These are phyloP conservation scores for Dimargaris xerosporica DNA, from an alignment of 192 early-diverging fungal species.

Conservation along the genomic window DNA sequence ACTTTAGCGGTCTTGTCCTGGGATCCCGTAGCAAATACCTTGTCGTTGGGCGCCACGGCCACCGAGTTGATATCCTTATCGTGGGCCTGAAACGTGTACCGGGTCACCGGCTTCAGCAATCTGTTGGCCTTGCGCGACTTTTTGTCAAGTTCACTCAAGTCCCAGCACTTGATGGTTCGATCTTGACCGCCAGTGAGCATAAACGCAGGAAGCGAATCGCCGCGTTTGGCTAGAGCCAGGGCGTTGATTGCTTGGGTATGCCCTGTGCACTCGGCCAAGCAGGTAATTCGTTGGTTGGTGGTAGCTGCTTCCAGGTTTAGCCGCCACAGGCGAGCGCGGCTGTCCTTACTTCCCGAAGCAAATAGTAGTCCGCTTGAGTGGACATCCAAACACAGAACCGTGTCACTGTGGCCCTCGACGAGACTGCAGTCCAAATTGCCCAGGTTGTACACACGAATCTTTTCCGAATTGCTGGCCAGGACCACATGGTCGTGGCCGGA, in stretches of 20 bases:
- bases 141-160: conserved; percentile 37
- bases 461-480: conserved; percentile 86
- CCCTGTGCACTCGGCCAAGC: conserved; percentile 61
- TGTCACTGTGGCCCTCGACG: conserved; percentile 78
- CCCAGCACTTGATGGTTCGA: conserved; percentile 92
- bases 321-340: conserved; percentile 68
- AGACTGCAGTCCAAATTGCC: conserved; percentile 65
- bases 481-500: conserved; percentile 54
- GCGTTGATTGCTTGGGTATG: conserved; percentile 90
- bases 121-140: conserved; percentile 14
- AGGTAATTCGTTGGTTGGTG: conserved; percentile 36
- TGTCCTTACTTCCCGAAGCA: conserved; percentile 86
- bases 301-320: conserved; percentile 43
- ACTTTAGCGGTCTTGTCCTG: conserved; percentile 92
- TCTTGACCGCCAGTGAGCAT: conserved; percentile 83
- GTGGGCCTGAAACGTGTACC: conserved; percentile 87
- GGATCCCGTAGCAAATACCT: conserved; percentile 81
- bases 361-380: conserved; percentile 42
- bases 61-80: conserved; percentile 96
- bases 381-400: conserved; percentile 63
- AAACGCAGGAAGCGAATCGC: conserved; percentile 38
- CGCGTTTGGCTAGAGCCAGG: conserved; percentile 57
- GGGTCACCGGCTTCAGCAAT: conserved; percentile 23
- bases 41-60: conserved; percentile 78
- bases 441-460: conserved; percentile 76